Evolutionary conservation across 2,329 filamentous ascomycete species (phyloP), one percentile per base, ranked within the genome.

Genomic region (Verticillium nubilum): DNA sequence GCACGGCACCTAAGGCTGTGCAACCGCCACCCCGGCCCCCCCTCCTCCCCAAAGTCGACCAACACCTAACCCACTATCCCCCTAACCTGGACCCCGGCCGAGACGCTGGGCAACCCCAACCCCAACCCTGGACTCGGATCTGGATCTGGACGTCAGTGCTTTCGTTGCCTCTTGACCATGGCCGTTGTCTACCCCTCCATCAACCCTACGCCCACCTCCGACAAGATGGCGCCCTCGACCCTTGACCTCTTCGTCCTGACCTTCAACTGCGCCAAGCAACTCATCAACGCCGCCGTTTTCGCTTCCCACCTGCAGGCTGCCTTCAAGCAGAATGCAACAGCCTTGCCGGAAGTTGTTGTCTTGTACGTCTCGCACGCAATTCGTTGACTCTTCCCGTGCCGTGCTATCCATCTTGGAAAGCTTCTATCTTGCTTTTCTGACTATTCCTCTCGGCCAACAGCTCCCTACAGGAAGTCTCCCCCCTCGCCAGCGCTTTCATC

Each of bases 391-490:
- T 47, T 47, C 26, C 19, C 19, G n/a, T 42, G 4, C 15, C 31
- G 35, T 52, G 26, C 17, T 50, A n/a, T 27, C 33, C 47, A 23
- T 28, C n/a, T 33, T 23, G 47, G 47, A 25, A n/a, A 25, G 42
- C 42, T 25, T 50, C 10, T 13, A 10, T 31, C 29, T 31, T 31
- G 29, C 13, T 31, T 31, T 31, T 13, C 29, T 15, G 5, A 4
- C n/a, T 29, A 28, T 2, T 47, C 47, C 13, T 27, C 3, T 6
- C 62, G 29, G 13, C 19, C 42, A 61, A 17, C 71, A 88, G 72
- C 79, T 92, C 92, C 80, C 82, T 99, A 19, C 93, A 99, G 74
- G 95, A 99, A 75, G 82, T 97, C 62, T 90, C 93, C 10, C 95
- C 95, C 0, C 82, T 98, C 56, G 84, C 88, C 57, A 86, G 92